Evolutionary conservation across 2,329 filamentous ascomycete genomes (phyloP).

Genomic region (Chaetomiaceae sp.): DNA sequence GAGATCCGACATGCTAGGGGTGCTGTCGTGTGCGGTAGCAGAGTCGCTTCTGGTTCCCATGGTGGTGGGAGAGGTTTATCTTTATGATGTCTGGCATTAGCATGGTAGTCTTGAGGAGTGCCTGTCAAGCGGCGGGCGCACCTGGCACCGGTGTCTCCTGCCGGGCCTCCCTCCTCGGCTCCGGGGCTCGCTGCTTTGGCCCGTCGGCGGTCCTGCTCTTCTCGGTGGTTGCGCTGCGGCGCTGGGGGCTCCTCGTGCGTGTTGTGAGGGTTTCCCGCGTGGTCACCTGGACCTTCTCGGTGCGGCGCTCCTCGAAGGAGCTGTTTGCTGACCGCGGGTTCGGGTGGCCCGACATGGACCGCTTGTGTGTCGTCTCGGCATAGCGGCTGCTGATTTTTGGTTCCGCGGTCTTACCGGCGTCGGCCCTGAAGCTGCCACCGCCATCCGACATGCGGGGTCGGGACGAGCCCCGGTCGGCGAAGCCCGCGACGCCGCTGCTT

Average conservation of each 20-base stretch:
- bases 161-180: slow-evolving; percentile 42
- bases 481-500: slow-evolving; percentile 21
- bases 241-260: slow-evolving; percentile 56
- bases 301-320: slow-evolving; percentile 50
- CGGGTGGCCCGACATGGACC: slow-evolving; percentile 54
- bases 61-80: slow-evolving; percentile 35
- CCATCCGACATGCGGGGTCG: slow-evolving; percentile 24
- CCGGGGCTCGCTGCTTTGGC: slow-evolving; percentile 40
- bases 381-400: slow-evolving; percentile 31
- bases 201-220: slow-evolving; percentile 34
- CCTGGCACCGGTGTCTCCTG: slow-evolving; percentile 43
- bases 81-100: slow-evolving; percentile 23
- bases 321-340: slow-evolving; percentile 42
- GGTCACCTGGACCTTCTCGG: slow-evolving; percentile 50
- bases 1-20: slow-evolving; percentile 63
- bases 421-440: slow-evolving; percentile 5
- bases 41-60: slow-evolving; percentile 77
- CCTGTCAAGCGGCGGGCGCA: slow-evolving; percentile 30
- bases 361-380: slow-evolving; percentile 45
- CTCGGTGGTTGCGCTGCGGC: slow-evolving; percentile 36
- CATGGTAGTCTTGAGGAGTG: neutral
- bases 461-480: slow-evolving; percentile 18
- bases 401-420: slow-evolving; percentile 1
- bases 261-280: slow-evolving; percentile 60
- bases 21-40: slow-evolving; percentile 63